Base-by-base conservation (phyloP, 805 yeast genomes). In the Zygosaccharomyces rouxii region DNA sequence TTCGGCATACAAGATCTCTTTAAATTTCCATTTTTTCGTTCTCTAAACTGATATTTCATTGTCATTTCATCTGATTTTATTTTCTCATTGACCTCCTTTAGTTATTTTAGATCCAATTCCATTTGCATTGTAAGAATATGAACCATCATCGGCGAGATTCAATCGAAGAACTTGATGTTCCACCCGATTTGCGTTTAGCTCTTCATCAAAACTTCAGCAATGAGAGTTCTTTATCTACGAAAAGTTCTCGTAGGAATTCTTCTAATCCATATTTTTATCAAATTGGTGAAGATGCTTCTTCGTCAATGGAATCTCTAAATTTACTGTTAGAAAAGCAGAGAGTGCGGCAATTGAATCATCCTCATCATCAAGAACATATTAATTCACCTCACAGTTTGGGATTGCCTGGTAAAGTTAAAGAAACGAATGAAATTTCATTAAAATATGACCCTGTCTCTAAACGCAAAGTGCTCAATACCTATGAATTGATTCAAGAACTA, bases 381-480 rank as follows among this genome's bases (percentile, higher is more conserved):
- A 63, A 59, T 40, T 54, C 60, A 6, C 55, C 62, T 1, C 35
- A 42, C 10, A 35, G 44, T 13, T 21, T 49, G 33, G 46, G 40
- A 13, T 21, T 47, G 9, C 55, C 44, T 14, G 63, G 64, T 13
- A 66, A 64, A 35, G 97, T 90, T 5, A 89, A 86, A 61, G 97
- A 92, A 64, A 90, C 97, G 1, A 82, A 78, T 50, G 78, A 78
- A 50, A 87, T 94, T 13, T 79, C 76, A 30, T 76, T 92, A 33
- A 96, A 90, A 57, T 89, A 88, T 68, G 96, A 94, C 66, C 97
- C 98, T 0, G 77, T 85, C 4, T 81, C 84, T 1, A 82, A 84
- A 52, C 79, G 94, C 44, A 86, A 90, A 63, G 81, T 84, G 30
- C 74, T 94, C 52, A 94, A 94, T 68, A 82, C 95, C 0, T 94